A percentile compares a stretch with the other conserved stretches of the same genome.
Evolutionary conservation across 768 basidiomycete species (phyloP).

Genomic region (Russula virescens): DNA sequence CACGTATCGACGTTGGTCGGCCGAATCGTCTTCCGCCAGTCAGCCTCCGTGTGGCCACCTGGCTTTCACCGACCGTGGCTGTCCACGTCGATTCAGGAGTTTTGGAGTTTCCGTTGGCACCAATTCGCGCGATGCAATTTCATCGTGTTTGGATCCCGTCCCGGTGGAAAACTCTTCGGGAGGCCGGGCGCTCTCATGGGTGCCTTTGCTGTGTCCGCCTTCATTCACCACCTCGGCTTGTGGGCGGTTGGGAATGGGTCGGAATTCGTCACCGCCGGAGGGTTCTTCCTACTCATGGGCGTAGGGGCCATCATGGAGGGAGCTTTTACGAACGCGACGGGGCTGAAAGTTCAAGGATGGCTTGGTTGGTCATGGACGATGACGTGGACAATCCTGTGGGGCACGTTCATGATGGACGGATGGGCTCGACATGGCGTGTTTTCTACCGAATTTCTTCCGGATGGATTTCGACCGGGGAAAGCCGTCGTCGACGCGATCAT

Average conservation of each 20-base stretch:
- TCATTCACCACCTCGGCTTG: background rate
- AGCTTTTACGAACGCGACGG: background rate
- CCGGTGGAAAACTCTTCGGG: background rate
- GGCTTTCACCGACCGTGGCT: background rate
- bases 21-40: background rate
- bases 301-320: background rate
- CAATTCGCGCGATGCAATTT: background rate
- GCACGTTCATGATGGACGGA: background rate
- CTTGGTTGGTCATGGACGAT: background rate
- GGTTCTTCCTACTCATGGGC: background rate
- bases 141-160: background rate
- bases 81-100: background rate
- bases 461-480: conserved; percentile 15
- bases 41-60: background rate
- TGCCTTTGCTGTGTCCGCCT: background rate
- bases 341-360: background rate
- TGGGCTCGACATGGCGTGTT: background rate
- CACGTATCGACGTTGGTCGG: background rate
- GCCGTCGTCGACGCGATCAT: conserved; percentile 35
- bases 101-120: background rate
- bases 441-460: background rate
- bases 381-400: background rate
- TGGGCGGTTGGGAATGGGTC: background rate
- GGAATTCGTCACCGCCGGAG: background rate
- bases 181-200: background rate